Conservation (phyloP, 2,329 filamentous ascomycete species). For the Alternaria postmessia region DNA sequence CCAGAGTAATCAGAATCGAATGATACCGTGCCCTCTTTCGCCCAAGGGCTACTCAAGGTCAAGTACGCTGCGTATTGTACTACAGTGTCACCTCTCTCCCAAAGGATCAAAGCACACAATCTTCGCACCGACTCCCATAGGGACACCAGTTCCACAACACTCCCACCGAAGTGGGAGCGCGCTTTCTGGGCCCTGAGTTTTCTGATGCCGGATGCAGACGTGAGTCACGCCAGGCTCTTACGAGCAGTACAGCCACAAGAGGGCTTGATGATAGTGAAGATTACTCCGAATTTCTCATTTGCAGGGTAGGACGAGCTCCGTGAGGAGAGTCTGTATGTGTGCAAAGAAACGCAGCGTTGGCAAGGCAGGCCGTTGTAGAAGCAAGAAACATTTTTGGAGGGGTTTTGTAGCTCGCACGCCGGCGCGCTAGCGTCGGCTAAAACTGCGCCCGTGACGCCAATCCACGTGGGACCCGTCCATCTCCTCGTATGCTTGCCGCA, state of each 20-base stretch:
- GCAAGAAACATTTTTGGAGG: conserved; percentile 48
- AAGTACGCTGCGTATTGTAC: conserved; percentile 92
- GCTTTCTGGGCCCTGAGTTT: conserved; percentile 70
- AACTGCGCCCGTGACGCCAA: conserved; percentile 15
- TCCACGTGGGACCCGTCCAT: conserved; percentile 2
- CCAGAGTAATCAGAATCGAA: conserved; percentile 95
- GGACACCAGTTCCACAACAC: conserved; percentile 53
- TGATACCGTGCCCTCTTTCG: conserved; percentile 64
- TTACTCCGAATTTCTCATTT: conserved; percentile 99
- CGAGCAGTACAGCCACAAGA: conserved; percentile 70
- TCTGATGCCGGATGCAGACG: conserved; percentile 92
- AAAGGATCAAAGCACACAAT: conserved; percentile 74
- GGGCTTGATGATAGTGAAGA: conserved; percentile 71
- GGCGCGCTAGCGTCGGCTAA: conserved; percentile 29
- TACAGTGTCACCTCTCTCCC: conserved; percentile 73
- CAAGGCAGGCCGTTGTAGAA: conserved; percentile 78
- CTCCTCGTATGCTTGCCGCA: background rate
- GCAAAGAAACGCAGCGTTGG: conserved; percentile 97
- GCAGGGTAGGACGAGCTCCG: conserved; percentile 57
- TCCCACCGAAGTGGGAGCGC: conserved; percentile 31
- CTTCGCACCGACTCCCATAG: conserved; percentile 96
- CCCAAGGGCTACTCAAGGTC: conserved; percentile 50
- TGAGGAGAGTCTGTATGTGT: conserved; percentile 69
- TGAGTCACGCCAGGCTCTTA: conserved; percentile 85
- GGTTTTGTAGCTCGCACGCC: conserved; percentile 45